Evolutionary conservation across 2,329 filamentous ascomycete species (phyloP).

Genomic region (Alternaria burnsii): DNA sequence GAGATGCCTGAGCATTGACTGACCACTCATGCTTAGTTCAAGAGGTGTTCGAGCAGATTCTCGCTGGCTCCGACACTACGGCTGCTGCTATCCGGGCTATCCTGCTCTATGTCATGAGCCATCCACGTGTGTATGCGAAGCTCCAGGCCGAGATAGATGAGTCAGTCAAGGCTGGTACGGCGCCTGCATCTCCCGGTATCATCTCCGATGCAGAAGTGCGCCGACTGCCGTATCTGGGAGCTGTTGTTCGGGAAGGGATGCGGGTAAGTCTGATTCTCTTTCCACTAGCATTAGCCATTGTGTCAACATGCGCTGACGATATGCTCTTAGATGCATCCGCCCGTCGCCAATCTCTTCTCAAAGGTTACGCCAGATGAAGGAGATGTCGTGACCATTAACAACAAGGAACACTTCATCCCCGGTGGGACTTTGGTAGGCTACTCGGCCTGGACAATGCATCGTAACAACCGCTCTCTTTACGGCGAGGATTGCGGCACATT

Average conservation of each 20-base stretch:
- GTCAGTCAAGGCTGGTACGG: slow-evolving; percentile 49
- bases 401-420: slow-evolving; percentile 42
- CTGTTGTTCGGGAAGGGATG: slow-evolving; percentile 59
- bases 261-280: slow-evolving; percentile 28
- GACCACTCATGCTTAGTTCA: slow-evolving; percentile 37
- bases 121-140: slow-evolving; percentile 56
- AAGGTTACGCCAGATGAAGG: slow-evolving; percentile 43
- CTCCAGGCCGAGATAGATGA: slow-evolving; percentile 59
- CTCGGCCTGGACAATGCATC: slow-evolving; percentile 44
- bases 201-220: slow-evolving; percentile 59
- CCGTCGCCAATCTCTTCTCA: slow-evolving; percentile 46
- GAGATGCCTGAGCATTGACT: neutral
- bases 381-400: slow-evolving; percentile 41
- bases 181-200: slow-evolving; percentile 45
- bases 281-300: neutral
- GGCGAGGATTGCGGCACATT: slow-evolving; percentile 56
- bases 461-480: slow-evolving; percentile 41
- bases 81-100: slow-evolving; percentile 64
- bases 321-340: slow-evolving; percentile 51
- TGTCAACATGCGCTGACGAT: neutral
- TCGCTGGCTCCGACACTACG: slow-evolving; percentile 67
- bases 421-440: slow-evolving; percentile 49
- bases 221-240: slow-evolving; percentile 56
- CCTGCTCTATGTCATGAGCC: slow-evolving; percentile 63
- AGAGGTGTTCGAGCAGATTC: slow-evolving; percentile 56